Base-by-base conservation (phyloP, 1,139 yeast genomes). In the Debaryomyces udenii region DNA sequence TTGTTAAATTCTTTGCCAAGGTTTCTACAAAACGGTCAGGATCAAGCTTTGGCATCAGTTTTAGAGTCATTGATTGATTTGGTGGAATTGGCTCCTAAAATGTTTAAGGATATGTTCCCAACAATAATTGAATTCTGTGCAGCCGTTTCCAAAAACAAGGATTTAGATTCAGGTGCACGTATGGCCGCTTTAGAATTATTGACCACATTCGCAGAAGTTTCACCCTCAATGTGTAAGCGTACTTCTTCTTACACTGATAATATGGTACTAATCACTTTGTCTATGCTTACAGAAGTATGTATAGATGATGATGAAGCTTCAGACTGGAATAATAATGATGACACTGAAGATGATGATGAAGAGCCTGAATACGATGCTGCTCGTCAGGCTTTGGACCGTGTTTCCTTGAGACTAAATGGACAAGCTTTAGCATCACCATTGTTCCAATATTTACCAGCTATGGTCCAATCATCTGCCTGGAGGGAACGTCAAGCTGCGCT, bases 401-500 rank as follows among this genome's bases (percentile, higher is more conserved):
- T 90, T 17, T 78, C 96, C 2, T 76, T 93, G 51, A 84, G 81
- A 56, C 74, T 93, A 41, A 91, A 87, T 31, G 98, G 97, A 31
- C 85, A 83, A 57, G 74, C 85, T 7, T 74, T 93, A 48, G 94
- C 96, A 11, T 84, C 83, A 16, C 95, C 96, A 16, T 70, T 93
- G 44, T 93, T 93, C 67, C 89, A 85, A 56, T 86, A 81, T 64
- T 72, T 93, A 48, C 96, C 97, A 10, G 80, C 79, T 41, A 86
- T 93, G 96, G 66, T 87, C 26, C 72, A 72, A 43, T 84, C 96
- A 1, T 57, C 68, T 29, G 78, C 81, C 48, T 93, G 99, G 99
- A 83, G 96, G 62, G 96, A 90, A 62, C 84, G 97, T 47, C 96
- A 90, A 62, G 99, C 96, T 11, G 96, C 98, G 2, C 71, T 93